These are phyloP conservation scores for Chaetoscypha palmicola DNA, from an alignment of 2,329 filamentous ascomycete genomes.

Conservation along the genomic window DNA sequence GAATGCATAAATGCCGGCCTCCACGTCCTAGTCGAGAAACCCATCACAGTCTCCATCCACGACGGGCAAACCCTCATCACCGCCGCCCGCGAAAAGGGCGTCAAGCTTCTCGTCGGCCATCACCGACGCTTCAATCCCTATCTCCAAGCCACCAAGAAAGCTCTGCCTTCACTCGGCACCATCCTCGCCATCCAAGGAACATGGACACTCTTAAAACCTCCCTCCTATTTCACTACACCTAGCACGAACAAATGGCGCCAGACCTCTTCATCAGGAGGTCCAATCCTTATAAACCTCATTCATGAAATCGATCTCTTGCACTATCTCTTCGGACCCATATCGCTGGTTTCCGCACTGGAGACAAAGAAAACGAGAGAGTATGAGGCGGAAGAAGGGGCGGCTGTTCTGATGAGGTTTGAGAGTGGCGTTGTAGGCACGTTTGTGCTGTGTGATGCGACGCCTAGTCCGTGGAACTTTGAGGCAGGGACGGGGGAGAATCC, in stretches of 20 bases:
- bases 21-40: constrained; percentile 53
- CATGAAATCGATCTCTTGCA: constrained; percentile 55
- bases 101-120: constrained; percentile 49
- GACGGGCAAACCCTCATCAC: constrained; percentile 32
- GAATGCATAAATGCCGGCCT: constrained; percentile 41
- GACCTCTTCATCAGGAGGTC: constrained; percentile 33
- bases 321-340: constrained; percentile 47
- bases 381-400: constrained; percentile 49
- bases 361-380: constrained; percentile 38
- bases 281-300: constrained; percentile 51
- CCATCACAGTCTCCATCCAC: constrained; percentile 38
- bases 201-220: constrained; percentile 47
- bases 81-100: constrained; percentile 24
- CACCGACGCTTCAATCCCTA: constrained; percentile 54
- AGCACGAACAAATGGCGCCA: constrained; percentile 42
- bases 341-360: constrained; percentile 43
- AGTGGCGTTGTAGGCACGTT: constrained; percentile 51
- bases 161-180: constrained; percentile 38
- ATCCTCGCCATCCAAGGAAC: constrained; percentile 47
- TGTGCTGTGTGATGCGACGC: constrained; percentile 44
- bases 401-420: constrained; percentile 45
- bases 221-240: constrained; percentile 39
- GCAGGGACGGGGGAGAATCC: constrained; percentile 53
- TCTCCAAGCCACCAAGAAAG: constrained; percentile 41
- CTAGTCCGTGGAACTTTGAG: constrained; percentile 49